A percentile compares a stretch with the other conserved stretches of the same genome.
Evolutionary conservation across 106 monocot genomes (phyloP).

Genomic region (Dendrobium officinale): DNA sequence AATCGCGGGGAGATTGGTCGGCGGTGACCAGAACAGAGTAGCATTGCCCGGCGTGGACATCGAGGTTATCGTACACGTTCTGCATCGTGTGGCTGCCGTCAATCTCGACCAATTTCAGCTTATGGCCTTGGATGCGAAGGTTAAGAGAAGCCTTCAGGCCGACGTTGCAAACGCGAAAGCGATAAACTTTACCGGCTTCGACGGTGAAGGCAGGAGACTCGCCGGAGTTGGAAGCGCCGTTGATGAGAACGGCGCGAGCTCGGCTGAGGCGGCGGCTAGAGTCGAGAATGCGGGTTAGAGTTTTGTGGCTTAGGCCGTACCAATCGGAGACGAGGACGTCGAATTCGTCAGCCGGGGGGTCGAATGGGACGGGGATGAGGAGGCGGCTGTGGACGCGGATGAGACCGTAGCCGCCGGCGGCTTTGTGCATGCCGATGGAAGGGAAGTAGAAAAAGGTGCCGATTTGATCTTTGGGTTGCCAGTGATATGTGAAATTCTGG

Average conservation of each 20-base stretch:
- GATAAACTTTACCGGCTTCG: slow-evolving; percentile 35
- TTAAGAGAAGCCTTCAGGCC: slow-evolving; percentile 68
- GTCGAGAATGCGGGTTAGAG: slow-evolving; percentile 31
- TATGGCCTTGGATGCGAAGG: slow-evolving; percentile 59
- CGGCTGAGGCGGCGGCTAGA: slow-evolving; percentile 27
- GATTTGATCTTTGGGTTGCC: slow-evolving; percentile 88
- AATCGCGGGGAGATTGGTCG: slow-evolving; percentile 37
- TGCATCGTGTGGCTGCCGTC: slow-evolving; percentile 82
- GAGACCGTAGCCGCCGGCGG: slow-evolving; percentile 65
- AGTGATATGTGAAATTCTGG: slow-evolving; percentile 64
- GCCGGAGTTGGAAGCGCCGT: slow-evolving; percentile 29
- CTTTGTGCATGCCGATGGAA: slow-evolving; percentile 70
- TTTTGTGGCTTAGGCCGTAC: slow-evolving; percentile 48
- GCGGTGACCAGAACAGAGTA: slow-evolving; percentile 48
- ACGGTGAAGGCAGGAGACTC: slow-evolving; percentile 29
- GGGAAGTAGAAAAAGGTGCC: slow-evolving; percentile 81
- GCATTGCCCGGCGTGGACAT: slow-evolving; percentile 54
- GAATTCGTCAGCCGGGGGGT: slow-evolving; percentile 58
- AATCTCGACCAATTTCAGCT: slow-evolving; percentile 65
- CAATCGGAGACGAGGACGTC: slow-evolving; percentile 73
- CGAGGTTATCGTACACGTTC: slow-evolving; percentile 39
- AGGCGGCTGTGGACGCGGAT: slow-evolving; percentile 68
- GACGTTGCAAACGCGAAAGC: slow-evolving; percentile 67
- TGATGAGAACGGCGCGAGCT: slow-evolving; percentile 47
- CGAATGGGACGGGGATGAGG: slow-evolving; percentile 87